phyloP scores from a whole-genome alignment of 495 filamentous ascomycete species.

The Xylaria nigripes region DNA sequence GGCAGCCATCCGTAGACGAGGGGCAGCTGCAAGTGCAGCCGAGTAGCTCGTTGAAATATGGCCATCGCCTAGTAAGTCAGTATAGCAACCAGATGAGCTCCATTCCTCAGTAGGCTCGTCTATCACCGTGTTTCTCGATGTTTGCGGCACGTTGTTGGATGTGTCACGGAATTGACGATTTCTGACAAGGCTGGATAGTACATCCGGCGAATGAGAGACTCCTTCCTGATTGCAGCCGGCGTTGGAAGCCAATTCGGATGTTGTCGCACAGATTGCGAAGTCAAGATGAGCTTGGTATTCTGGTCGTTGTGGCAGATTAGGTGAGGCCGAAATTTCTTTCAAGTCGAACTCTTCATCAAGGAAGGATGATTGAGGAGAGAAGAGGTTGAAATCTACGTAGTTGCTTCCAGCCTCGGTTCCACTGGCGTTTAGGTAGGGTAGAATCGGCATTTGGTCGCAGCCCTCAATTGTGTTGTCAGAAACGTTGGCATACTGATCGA shows the following conservation, averaged over 20 bases:
- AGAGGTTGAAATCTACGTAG: conserved; percentile 46
- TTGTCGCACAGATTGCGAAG: neutral
- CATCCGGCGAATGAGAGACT: neutral
- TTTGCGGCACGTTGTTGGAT: neutral
- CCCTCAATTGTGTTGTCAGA: conserved; percentile 3
- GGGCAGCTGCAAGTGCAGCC: neutral
- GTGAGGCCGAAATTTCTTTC: conserved; percentile 18
- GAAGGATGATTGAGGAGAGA: conserved; percentile 36
- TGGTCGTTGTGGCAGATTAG: conserved; percentile 8
- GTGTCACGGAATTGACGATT: neutral
- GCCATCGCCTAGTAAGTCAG: neutral
- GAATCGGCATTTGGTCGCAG: conserved; percentile 18
- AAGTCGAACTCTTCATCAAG: conserved; percentile 34
- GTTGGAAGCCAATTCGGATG: neutral
- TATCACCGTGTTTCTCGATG: neutral
- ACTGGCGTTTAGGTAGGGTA: conserved; percentile 37
- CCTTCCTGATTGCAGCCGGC: neutral
- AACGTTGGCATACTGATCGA: conserved; percentile 10
- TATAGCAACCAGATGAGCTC: neutral
- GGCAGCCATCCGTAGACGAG: neutral
- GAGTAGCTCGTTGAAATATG: neutral
- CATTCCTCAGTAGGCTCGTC: neutral
- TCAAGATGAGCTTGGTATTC: neutral
- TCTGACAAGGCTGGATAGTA: neutral
- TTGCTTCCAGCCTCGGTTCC: conserved; percentile 30